phyloP scores from a whole-genome alignment of 352 stramenopile species.

The Globisporangium megalacanthum region DNA sequence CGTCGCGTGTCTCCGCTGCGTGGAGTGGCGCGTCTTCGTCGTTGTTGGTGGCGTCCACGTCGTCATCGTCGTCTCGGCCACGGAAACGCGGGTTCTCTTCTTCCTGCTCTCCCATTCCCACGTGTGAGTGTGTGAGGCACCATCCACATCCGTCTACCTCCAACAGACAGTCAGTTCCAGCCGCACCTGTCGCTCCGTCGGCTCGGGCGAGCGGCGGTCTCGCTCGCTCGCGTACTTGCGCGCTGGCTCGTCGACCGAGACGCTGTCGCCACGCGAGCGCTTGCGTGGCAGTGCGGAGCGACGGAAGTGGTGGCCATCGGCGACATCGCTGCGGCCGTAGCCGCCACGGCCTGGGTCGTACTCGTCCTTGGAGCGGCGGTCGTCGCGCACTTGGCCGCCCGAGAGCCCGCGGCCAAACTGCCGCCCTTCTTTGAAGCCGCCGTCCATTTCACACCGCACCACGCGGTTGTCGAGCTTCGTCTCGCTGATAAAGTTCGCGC shows the following conservation, averaged over 20 bases:
- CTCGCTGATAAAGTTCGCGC: slow-evolving; percentile 78
- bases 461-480: slow-evolving; percentile 87
- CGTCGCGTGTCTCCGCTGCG: slow-evolving; percentile 4
- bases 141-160: background rate
- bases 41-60: slow-evolving; percentile 8
- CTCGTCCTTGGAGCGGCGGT: slow-evolving; percentile 79
- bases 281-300: slow-evolving; percentile 44
- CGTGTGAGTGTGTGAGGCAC: background rate
- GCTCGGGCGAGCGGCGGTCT: slow-evolving; percentile 20
- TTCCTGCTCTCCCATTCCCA: slow-evolving; percentile 12
- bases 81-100: slow-evolving; percentile 64
- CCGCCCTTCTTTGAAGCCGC: slow-evolving; percentile 77
- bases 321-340: slow-evolving; percentile 64
- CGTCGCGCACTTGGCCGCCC: slow-evolving; percentile 80
- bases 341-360: slow-evolving; percentile 78
- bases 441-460: slow-evolving; percentile 87
- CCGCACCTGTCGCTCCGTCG: slow-evolving; percentile 12
- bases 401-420: slow-evolving; percentile 83
- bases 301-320: slow-evolving; percentile 67
- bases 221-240: slow-evolving; percentile 26
- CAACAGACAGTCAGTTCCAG: too few species aligned
- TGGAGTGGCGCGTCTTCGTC: slow-evolving; percentile 10
- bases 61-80: slow-evolving; percentile 39
- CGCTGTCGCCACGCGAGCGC: slow-evolving; percentile 49
- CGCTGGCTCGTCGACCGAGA: slow-evolving; percentile 33